These are phyloP conservation scores for Populus euphratica DNA, from an alignment of 345 rosid genomes.

Conservation along the genomic window DNA sequence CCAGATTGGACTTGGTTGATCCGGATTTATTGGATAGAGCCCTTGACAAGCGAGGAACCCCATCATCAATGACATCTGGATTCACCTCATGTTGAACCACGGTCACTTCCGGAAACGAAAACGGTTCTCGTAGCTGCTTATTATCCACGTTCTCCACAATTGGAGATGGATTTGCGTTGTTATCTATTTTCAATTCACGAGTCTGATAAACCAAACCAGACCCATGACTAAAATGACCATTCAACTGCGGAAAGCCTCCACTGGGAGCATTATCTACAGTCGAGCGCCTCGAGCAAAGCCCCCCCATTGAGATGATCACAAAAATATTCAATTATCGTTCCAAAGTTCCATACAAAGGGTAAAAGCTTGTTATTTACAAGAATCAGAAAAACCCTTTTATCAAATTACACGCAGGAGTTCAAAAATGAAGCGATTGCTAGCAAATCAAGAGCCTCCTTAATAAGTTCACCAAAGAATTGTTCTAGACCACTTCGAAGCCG, in stretches of 20 bases:
- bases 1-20: constrained; percentile 75
- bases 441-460: neutral
- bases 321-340: constrained; percentile 19
- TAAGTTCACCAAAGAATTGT: constrained; percentile 5
- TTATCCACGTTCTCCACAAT: constrained; percentile 39
- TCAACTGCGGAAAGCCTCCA: constrained; percentile 61
- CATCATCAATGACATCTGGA: constrained; percentile 55
- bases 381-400: constrained; percentile 2
- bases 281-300: constrained; percentile 95
- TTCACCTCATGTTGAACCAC: constrained; percentile 32
- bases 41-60: constrained; percentile 74
- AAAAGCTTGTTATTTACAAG: constrained; percentile 18
- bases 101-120: constrained; percentile 49
- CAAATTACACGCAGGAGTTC: constrained; percentile 6
- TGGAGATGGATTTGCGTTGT: constrained; percentile 39
- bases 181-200: constrained; percentile 42
- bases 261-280: constrained; percentile 90
- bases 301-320: constrained; percentile 64
- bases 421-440: neutral
- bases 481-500: constrained; percentile 23
- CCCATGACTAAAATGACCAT: constrained; percentile 49
- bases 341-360: constrained; percentile 39
- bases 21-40: constrained; percentile 62
- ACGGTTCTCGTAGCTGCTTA: constrained; percentile 46
- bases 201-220: constrained; percentile 46